Evolutionary conservation across 306 rosid genomes (phyloP).

Genomic region (Prunus dulcis): DNA sequence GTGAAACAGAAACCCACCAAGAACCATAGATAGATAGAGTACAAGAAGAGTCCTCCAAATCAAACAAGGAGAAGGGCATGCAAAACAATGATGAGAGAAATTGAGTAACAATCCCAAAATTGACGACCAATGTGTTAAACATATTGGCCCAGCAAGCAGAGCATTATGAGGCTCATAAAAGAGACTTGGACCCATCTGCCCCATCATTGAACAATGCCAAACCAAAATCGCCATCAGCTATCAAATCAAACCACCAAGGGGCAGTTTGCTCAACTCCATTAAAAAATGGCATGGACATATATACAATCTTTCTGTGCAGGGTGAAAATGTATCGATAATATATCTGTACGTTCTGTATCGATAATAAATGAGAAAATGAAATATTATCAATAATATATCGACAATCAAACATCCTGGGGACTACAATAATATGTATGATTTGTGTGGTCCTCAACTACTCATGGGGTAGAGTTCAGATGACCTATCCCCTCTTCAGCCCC

Average conservation of each 20-base stretch:
- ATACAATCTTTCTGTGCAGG: no score
- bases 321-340: no score
- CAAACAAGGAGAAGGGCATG: not conserved
- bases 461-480: not conserved
- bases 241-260: slow-evolving; percentile 2
- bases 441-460: not conserved
- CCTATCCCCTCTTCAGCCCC: not conserved
- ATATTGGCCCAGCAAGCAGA: not conserved
- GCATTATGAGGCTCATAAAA: not conserved
- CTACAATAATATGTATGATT: not conserved
- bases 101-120: not conserved
- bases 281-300: not conserved
- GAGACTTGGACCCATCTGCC: not conserved
- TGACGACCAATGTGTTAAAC: not conserved
- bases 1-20: not conserved
- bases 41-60: not conserved
- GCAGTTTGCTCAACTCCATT: not conserved
- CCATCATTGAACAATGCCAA: not conserved
- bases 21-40: not conserved
- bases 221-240: not conserved
- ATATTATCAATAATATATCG: no score
- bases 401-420: no score
- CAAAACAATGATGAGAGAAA: not conserved
- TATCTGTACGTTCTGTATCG: no score
- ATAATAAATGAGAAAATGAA: no score